Evolutionary conservation across 2,329 filamentous ascomycete species (phyloP).

Genomic region (Hypoxylon sp.): DNA sequence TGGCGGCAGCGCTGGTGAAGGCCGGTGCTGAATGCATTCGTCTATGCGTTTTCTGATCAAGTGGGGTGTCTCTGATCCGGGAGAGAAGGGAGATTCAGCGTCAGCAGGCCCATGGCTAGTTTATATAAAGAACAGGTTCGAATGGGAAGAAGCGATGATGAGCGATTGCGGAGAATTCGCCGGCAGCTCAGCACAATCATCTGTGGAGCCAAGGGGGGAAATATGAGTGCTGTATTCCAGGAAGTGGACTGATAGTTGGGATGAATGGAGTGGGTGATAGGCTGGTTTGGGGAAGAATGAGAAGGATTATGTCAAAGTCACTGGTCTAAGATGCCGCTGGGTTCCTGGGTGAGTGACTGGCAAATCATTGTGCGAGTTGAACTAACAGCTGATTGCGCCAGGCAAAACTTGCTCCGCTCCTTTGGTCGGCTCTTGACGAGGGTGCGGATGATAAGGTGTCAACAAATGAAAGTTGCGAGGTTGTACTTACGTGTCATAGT

Average conservation of each 20-base stretch:
- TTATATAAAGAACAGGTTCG: constrained; percentile 8
- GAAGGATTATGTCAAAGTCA: constrained; percentile 1
- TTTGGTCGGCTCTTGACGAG: neutral
- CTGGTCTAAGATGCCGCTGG: neutral
- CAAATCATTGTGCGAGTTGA: constrained; percentile 3
- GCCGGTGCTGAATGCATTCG: too few relatives aligned
- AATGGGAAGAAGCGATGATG: neutral
- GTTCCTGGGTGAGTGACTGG: neutral
- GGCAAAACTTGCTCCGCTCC: neutral
- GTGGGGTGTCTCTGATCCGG: too few relatives aligned
- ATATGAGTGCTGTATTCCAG: neutral
- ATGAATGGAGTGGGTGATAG: constrained; percentile 9
- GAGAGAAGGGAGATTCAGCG: too few relatives aligned
- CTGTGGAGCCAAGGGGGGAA: constrained; percentile 11
- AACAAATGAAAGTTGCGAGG: constrained; percentile 16
- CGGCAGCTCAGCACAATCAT: constrained; percentile 17
- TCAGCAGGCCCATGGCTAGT: constrained; percentile 13
- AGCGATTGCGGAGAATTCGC: neutral
- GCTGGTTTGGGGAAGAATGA: neutral
- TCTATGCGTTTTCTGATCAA: too few relatives aligned
- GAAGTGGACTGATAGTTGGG: neutral
- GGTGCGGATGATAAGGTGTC: neutral
- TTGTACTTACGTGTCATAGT: neutral
- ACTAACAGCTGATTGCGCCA: neutral
- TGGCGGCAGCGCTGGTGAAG: too few relatives aligned